These are phyloP conservation scores for Kernera saxatilis DNA, from an alignment of 345 rosid species.

Conservation along the genomic window DNA sequence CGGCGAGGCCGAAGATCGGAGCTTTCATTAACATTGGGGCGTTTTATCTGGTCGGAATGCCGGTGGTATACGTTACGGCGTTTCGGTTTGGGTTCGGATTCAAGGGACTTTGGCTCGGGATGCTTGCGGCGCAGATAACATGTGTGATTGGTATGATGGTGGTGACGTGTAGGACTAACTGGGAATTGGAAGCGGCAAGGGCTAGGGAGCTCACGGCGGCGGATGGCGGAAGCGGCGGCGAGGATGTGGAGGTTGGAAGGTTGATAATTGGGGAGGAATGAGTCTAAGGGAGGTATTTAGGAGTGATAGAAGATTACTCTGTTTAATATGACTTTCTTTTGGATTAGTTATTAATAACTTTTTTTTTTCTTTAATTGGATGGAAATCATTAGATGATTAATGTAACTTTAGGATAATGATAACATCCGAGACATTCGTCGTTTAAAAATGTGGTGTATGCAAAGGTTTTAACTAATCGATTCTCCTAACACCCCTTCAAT, in stretches of 20 bases:
- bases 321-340: not conserved
- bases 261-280: not conserved
- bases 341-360: slow-evolving; percentile 9
- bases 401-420: slow-evolving; percentile 8
- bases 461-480: not conserved
- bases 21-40: slow-evolving; percentile 6
- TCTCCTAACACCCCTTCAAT: too few species aligned
- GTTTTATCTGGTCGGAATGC: slow-evolving; percentile 25
- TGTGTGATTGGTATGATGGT: slow-evolving; percentile 27
- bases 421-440: not conserved
- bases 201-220: slow-evolving; percentile 22
- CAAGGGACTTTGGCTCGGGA: slow-evolving; percentile 29
- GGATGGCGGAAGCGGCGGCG: not conserved
- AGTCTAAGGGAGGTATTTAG: not conserved
- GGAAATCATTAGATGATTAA: not conserved
- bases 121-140: slow-evolving; percentile 25
- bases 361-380: not conserved
- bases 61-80: slow-evolving; percentile 8
- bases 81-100: slow-evolving; percentile 21
- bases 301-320: not conserved
- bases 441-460: not conserved
- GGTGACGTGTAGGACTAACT: slow-evolving; percentile 10
- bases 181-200: slow-evolving; percentile 25
- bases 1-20: slow-evolving; percentile 29
- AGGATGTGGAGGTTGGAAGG: slow-evolving; percentile 13